phyloP scores from a whole-genome alignment of 768 basidiomycete species.

The Cystobasidium onofrii region DNA sequence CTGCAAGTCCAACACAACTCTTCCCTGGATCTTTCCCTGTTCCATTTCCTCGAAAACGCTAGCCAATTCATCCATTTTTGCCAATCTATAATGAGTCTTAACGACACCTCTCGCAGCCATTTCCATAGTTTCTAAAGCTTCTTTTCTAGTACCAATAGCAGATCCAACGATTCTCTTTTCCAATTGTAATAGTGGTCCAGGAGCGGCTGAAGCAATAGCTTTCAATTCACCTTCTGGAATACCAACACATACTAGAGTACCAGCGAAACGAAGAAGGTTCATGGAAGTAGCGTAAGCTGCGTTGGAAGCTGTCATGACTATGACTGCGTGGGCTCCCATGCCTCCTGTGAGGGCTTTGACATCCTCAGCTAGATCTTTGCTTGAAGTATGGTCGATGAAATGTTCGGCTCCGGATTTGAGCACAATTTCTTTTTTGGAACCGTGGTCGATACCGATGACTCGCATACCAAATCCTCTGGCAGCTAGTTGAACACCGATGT shows the following conservation, averaged over 20 bases:
- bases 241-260: constrained; percentile 29
- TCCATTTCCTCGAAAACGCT: constrained; percentile 27
- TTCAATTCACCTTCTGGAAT: constrained; percentile 28
- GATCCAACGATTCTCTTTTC: constrained; percentile 32
- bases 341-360: constrained; percentile 32
- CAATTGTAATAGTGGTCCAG: constrained; percentile 5
- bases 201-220: constrained; percentile 13
- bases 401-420: constrained; percentile 32
- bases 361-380: constrained; percentile 33
- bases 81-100: constrained; percentile 10
- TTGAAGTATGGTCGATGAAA: constrained; percentile 35
- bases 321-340: constrained; percentile 21
- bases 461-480: constrained; percentile 33
- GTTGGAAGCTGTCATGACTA: constrained; percentile 33
- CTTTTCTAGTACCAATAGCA: constrained; percentile 29
- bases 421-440: constrained; percentile 24
- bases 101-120: constrained; percentile 32
- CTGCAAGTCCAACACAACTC: constrained; percentile 26
- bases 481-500: constrained; percentile 24
- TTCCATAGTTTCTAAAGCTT: constrained; percentile 30
- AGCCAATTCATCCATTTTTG: constrained; percentile 26
- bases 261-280: background rate
- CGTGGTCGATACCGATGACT: constrained; percentile 35
- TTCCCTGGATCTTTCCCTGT: constrained; percentile 22
- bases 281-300: constrained; percentile 29